These are phyloP conservation scores for Shiraia bambusicola DNA, from an alignment of 2,329 filamentous ascomycete species.

Conservation along the genomic window DNA sequence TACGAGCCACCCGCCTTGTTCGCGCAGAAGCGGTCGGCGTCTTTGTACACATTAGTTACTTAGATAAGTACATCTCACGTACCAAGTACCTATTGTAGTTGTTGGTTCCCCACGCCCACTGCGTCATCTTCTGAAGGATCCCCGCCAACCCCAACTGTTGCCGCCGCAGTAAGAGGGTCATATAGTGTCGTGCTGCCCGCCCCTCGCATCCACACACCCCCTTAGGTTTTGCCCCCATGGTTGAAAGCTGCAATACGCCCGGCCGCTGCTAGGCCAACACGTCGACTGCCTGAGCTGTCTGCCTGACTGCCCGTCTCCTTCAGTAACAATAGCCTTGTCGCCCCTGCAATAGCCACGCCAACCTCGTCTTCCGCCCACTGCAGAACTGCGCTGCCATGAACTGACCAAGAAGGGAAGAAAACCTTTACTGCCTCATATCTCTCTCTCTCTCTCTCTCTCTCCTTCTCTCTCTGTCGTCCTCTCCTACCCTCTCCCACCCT, in stretches of 20 bases:
- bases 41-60: neutral
- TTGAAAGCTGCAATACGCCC: conserved; percentile 22
- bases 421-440: too few relatives aligned
- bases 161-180: neutral
- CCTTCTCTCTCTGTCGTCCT: conserved; percentile 11
- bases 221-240: conserved; percentile 21
- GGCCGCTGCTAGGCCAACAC: conserved; percentile 20
- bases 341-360: neutral
- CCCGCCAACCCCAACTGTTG: conserved; percentile 26
- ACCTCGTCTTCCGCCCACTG: neutral
- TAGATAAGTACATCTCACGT: too few relatives aligned
- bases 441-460: conserved; percentile 9
- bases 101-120: conserved; percentile 24
- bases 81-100: too few relatives aligned
- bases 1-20: neutral
- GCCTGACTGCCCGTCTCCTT: neutral
- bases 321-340: conserved; percentile 3
- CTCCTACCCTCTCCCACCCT: conserved; percentile 10
- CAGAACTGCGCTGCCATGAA: conserved; percentile 16
- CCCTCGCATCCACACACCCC: conserved; percentile 7
- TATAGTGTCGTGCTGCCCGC: too few relatives aligned
- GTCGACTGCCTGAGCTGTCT: conserved; percentile 8
- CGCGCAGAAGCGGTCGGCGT: neutral
- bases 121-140: conserved; percentile 28
- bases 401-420: conserved; percentile 6